Evolutionary conservation across 768 basidiomycete genomes (phyloP), one percentile per base, ranked within the genome.

Genomic region (Megacollybia marginata): DNA sequence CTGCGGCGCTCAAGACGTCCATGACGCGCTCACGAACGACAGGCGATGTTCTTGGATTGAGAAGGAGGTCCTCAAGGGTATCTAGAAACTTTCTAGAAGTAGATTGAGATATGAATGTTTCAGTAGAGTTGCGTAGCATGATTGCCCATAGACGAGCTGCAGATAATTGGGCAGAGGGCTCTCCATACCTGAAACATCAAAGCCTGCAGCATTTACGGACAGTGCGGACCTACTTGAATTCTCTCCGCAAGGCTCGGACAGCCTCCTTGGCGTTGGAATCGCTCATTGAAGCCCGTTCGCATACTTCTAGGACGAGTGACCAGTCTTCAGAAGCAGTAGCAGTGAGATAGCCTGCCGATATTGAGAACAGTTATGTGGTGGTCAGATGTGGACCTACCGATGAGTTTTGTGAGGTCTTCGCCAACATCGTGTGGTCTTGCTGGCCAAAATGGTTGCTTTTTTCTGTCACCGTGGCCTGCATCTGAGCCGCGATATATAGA

Each of bases 141-240:
- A 94, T 84, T 2, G 91, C 85, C 92, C 92, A 94, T 58, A 86
- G 85, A 54, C 87, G 69, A 16, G 88, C 87, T 18, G 88, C 88
- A 20, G 86, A 82, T 7, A 91, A 67, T 62, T 88, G 87, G 4
- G 82, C 80, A 33, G 82, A 62, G 2, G 88, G 85, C 60, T 87
- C 85, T 5, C 84, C 88, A 58, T 83, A 85, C 61, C 85, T 87
- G 53, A 2, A 36, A 28, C 49, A 13, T 18, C 4, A 40, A 5
- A 34, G 19, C 13, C 9, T 28, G 50, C 44, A 38, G 36, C 23
- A 28, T 44, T 38, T 16, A 16, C 18, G 33, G 47, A 47, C 16
- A 40, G 44, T 42, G 33, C 15, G n/a, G 2, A 59, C 60, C 28
- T 57, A 88, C 82, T 92, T 92, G 75, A 96, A 90, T 63, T 92